These are phyloP conservation scores for Ogataea ramenticola DNA, from an alignment of 805 yeast genomes.

Conservation along the genomic window DNA sequence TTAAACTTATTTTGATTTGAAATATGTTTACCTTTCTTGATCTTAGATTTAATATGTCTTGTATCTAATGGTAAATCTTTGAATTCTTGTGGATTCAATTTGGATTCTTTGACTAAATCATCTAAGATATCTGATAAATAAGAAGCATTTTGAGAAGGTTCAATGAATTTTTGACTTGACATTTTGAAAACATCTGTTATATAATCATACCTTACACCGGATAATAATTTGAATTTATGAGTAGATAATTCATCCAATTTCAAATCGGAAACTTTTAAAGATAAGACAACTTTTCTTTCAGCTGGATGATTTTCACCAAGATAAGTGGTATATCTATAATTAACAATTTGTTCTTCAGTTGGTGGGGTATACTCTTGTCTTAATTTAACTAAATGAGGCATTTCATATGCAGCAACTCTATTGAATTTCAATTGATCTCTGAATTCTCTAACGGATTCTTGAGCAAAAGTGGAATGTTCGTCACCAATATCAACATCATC, in stretches of 20 bases:
- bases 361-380: slow-evolving; percentile 55
- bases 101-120: slow-evolving; percentile 56
- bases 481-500: slow-evolving; percentile 30
- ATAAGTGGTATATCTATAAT: slow-evolving; percentile 65
- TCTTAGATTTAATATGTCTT: slow-evolving; percentile 52
- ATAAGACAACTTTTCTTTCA: slow-evolving; percentile 60
- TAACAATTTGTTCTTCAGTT: slow-evolving; percentile 41
- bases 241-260: slow-evolving; percentile 42
- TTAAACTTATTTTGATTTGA: slow-evolving; percentile 26
- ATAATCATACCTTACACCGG: slow-evolving; percentile 71
- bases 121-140: slow-evolving; percentile 58
- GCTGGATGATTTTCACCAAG: slow-evolving; percentile 67
- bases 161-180: slow-evolving; percentile 56
- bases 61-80: slow-evolving; percentile 76
- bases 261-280: slow-evolving; percentile 46
- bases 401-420: slow-evolving; percentile 84
- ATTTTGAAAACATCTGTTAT: slow-evolving; percentile 53
- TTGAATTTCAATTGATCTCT: slow-evolving; percentile 71
- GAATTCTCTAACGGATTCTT: slow-evolving; percentile 60
- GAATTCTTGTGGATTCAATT: slow-evolving; percentile 52
- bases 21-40: slow-evolving; percentile 31
- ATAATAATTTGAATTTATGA: slow-evolving; percentile 72
- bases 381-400: slow-evolving; percentile 75
- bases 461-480: slow-evolving; percentile 65
- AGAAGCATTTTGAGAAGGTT: slow-evolving; percentile 82